Evolutionary conservation across 345 rosid species (phyloP), one percentile per base, ranked within the genome.

Genomic region (Zanthoxylum bungeanum): DNA sequence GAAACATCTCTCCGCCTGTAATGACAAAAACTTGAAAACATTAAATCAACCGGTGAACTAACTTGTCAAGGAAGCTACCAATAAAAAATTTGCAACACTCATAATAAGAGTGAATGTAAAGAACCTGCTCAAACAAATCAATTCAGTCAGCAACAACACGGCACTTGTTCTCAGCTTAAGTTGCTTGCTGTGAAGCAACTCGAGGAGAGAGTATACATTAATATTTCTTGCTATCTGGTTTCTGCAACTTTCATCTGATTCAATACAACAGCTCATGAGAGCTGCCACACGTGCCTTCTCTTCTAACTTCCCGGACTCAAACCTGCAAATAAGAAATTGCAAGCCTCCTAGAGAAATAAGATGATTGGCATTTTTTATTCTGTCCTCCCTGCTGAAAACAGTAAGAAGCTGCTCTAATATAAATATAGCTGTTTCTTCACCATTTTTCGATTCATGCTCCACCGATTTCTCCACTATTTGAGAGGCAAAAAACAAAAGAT

Each of bases 101-200:
- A 63, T 66, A 55, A 46, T 0, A 19, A 66, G 56, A 31, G 42
- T 53, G 64, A 42, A 67, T 37, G 17, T n/a, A 25, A 68, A 64
- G 44, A 4, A 80, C 93, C 90, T 85, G 84, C 81, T 78, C 57
- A 81, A 56, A 74, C 87, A 88, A 68, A 88, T 73, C 51, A 88
- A 70, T 74, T 88, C 81, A 57, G 28, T 71, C 73, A 88, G 72
- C 69, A 88, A 69, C 68, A 60, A 12, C 55, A 83, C 84, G 5
- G 82, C 85, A 66, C 73, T 72, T 74, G 57, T 69, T 71, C 85
- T 84, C 22, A 73, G 73, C 66, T 74, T 76, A 16, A 77, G 67
- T 53, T 80, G 76, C 78, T 77, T 82, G 79, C 81, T 75, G 57
- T 72, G 82, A 55, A 88, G 80, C 64, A 83, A 69, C 73, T 81